Conservation (phyloP, 2,329 filamentous ascomycete genomes). For the Epichloe elymi region DNA sequence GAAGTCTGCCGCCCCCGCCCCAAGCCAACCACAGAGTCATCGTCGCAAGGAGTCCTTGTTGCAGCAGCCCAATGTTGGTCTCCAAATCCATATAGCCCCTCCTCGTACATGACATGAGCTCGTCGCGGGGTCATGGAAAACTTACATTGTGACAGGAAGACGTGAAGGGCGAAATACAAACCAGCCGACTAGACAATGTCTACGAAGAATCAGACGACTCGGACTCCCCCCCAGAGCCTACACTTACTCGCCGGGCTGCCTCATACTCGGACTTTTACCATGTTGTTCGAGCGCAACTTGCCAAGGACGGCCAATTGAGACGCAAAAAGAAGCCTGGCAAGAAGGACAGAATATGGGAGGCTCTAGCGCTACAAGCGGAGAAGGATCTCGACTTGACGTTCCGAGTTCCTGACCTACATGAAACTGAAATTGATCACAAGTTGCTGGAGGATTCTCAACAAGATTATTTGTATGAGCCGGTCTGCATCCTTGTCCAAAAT, state of each 20-base stretch:
- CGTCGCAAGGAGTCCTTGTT: slow-evolving; percentile 58
- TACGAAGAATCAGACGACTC: slow-evolving; percentile 42
- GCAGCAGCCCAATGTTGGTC: slow-evolving; percentile 48
- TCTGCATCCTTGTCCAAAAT: too few species aligned
- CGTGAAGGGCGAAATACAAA: slow-evolving; percentile 33
- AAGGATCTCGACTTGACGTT: slow-evolving; percentile 13
- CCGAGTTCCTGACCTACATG: slow-evolving; percentile 4
- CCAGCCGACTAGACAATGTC: slow-evolving; percentile 43
- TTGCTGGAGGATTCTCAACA: slow-evolving; percentile 73
- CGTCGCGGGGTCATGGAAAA: slow-evolving; percentile 2
- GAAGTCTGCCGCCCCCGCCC: slow-evolving; percentile 30
- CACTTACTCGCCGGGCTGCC: slow-evolving; percentile 51
- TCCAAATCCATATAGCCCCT: slow-evolving; percentile 6
- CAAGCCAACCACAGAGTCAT: slow-evolving; percentile 36
- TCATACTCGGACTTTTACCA: slow-evolving; percentile 68
- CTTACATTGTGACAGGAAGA: slow-evolving; percentile 33
- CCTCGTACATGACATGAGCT: background rate
- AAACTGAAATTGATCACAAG: slow-evolving; percentile 41
- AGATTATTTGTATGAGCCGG: slow-evolving; percentile 58
- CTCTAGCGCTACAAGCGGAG: slow-evolving; percentile 21
- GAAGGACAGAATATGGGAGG: slow-evolving; percentile 36
- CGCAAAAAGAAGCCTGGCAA: slow-evolving; percentile 25
- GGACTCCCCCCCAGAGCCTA: slow-evolving; percentile 49
- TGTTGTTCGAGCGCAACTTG: slow-evolving; percentile 42
- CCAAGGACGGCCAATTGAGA: slow-evolving; percentile 31